Base-by-base conservation (phyloP, 2,329 filamentous ascomycete genomes). In the Cercospora nicotianae region DNA sequence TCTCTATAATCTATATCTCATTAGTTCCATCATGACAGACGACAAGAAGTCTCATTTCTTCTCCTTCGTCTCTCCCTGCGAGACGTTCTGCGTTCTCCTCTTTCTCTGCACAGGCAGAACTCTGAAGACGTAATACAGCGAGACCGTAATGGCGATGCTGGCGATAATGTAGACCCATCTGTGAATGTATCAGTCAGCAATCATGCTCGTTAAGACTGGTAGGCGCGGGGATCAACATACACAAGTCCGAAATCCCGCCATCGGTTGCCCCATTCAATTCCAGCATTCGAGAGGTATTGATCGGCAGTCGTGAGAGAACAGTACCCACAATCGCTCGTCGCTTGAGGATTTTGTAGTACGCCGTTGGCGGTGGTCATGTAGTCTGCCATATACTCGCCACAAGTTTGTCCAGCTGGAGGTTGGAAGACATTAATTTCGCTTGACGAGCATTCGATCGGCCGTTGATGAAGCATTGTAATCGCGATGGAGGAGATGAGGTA, bases 401-500 rank as follows among this genome's bases (percentile, higher is more conserved):
- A 81, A 8, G 71, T 78, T 58, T 70, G 66, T 18, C 86, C 86
- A 0, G 81, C n/a, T 0, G 86, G 84, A 0, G 91, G 88, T 10
- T 86, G 78, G 74, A 96, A 89, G 20, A 80, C 75, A 13, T 91
- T 82, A 65, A 87, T 83, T 77, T 96, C 93, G 75, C 90, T 90
- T 3, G 77, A 69, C 0, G 90, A 86, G 77, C 93, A 96, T 0
- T 77, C 72, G 26, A 94, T 88, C 0, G 80, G 63, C 0, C 86
- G 87, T 72, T 90, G 88, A 55, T 90, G 90, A 3, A 96, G 81
- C 2, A 86, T 91, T 0, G 86, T 86, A 0, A 89, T 85, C 0
- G 93, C 78, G 80, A 95, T 87, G 20, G 88, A 90, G 8, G 85
- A 85, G 31, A 94, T 86, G 12, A 93, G 81, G 76, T 96, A 96